Evolutionary conservation across 768 basidiomycete species (phyloP), one percentile per base, ranked within the genome.

Genomic region (Lactarius sp.): DNA sequence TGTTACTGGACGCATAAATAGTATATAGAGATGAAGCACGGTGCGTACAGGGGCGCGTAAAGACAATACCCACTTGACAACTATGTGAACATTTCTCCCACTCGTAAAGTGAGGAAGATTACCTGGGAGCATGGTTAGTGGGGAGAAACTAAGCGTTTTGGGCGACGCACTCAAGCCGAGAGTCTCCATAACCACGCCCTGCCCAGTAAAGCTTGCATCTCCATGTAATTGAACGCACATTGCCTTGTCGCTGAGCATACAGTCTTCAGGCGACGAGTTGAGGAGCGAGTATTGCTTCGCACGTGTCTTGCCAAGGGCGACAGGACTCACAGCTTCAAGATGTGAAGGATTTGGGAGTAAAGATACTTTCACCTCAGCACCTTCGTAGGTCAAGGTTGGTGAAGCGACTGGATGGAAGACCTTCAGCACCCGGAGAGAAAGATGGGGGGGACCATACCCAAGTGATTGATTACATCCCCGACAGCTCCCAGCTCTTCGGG

Each of bases 201-300:
- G 94, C 0, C 94, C 94, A 0, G 88, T 83, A 71, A 96, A 95
- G 62, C 89, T 92, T 1, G 91, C 93, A 72, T 97, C 94, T 3
- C 94, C 94, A 66, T 96, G 94, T 52, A 97, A 74, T 69, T 94
- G 92, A 0, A 96, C 87, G 66, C 88, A 93, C 84, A 96, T 87
- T 3, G 87, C 94, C 69, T 80, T 82, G 72, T 87, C 85, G 1
- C 90, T 80, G 0, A 82, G 74, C 65, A 69, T 66, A 56, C 79
- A 81, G 18, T 75, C 75, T 10, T 73, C 75, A 8, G 72, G 69
- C 18, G 80, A 87, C 7, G 77, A 82, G 74, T 84, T 89, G 50
- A 95, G 78, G 2, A 96, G 79, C 0, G 89, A 80, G 68, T 87
- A 92, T 71, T 97, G 94, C 71, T 96, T 94, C 1, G 92, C 92